Evolutionary conservation across 257 asterid genomes (phyloP).

Genomic region (Solanum infundibuliforme): DNA sequence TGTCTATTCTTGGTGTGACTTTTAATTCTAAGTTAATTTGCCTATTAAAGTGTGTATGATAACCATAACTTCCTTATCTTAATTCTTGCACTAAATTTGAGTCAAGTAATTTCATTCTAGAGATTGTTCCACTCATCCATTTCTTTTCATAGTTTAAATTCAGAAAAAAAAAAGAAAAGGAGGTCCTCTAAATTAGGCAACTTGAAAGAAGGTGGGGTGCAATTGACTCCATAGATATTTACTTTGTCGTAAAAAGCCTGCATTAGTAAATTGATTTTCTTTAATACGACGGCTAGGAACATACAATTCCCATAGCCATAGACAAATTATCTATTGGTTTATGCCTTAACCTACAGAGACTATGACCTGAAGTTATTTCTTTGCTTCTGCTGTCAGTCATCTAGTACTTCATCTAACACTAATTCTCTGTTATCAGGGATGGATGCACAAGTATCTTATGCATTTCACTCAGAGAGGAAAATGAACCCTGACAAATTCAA

Average conservation of each 20-base stretch:
- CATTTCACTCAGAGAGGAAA: conserved; percentile 84
- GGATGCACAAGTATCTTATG: conserved; percentile 96
- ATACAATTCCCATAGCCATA: not conserved
- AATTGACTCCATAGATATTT: not conserved
- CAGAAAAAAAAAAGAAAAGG: not conserved
- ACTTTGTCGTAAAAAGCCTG: not conserved
- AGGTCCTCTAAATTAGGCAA: not conserved
- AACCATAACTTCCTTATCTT: not conserved
- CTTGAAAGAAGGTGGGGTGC: not conserved
- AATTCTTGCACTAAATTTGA: not conserved
- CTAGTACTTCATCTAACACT: not conserved
- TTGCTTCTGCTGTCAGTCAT: not conserved
- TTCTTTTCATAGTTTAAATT: not conserved
- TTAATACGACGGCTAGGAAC: not conserved
- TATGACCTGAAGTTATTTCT: not conserved
- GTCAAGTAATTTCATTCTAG: not conserved
- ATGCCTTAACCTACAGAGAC: not conserved
- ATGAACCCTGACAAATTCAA: conserved; percentile 85
- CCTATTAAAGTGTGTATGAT: not conserved
- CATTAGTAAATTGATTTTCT: not conserved
- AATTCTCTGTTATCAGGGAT: conserved; percentile 41
- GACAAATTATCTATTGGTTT: not conserved
- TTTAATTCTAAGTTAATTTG: not conserved
- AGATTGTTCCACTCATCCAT: not conserved
- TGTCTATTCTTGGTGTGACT: not conserved